Evolutionary conservation across 805 yeast species (phyloP).

Genomic region (Lipomyces kockii): DNA sequence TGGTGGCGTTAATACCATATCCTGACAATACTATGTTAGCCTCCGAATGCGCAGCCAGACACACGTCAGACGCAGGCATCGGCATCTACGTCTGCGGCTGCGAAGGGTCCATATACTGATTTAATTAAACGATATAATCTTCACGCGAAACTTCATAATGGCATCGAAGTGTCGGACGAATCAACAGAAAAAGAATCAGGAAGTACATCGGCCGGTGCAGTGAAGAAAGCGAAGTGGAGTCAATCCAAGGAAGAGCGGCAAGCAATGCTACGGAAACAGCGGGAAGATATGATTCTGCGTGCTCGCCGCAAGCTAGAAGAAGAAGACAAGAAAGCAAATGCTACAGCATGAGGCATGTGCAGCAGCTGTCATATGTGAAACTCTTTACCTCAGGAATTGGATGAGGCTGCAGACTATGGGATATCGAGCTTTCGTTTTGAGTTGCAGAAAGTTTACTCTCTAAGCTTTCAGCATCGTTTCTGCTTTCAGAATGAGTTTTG

Average conservation of each 20-base stretch:
- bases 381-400: neutral
- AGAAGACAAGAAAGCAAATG: conserved; percentile 1
- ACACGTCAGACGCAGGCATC: conserved; percentile 7
- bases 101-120: conserved; percentile 17
- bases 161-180: neutral
- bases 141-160: conserved; percentile 16
- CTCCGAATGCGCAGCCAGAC: conserved; percentile 17
- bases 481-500: neutral
- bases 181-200: neutral
- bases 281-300: conserved; percentile 60
- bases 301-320: conserved; percentile 62
- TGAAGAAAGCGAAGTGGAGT: conserved; percentile 48
- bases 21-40: conserved; percentile 4
- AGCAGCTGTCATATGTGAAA: too few relatives aligned
- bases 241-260: conserved; percentile 52
- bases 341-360: neutral
- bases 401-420: neutral
- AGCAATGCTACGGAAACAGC: conserved; percentile 53
- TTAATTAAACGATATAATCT: conserved; percentile 34
- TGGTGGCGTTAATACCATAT: neutral
- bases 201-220: conserved; percentile 2
- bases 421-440: neutral
- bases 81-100: conserved; percentile 30
- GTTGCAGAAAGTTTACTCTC: neutral
- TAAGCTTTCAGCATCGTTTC: neutral